Evolutionary conservation across 495 filamentous ascomycete genomes (phyloP).

Genomic region (Trichocladium uniseriatum): DNA sequence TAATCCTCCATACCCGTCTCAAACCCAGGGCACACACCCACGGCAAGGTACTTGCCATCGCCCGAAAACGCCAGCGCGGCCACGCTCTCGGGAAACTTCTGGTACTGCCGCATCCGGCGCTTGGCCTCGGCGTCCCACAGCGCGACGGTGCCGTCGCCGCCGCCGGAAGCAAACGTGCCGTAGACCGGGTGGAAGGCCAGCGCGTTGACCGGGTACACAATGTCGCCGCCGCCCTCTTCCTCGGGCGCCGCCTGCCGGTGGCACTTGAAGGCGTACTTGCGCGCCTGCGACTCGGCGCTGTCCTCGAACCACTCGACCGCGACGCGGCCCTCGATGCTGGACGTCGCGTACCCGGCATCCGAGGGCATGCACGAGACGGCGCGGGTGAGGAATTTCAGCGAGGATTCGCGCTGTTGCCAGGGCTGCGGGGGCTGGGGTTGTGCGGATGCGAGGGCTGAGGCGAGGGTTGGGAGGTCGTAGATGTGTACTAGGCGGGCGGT

Average conservation of each 20-base stretch:
- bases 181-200: slow-evolving; percentile 84
- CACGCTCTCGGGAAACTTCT: slow-evolving; percentile 68
- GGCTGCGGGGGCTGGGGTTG: slow-evolving; percentile 43
- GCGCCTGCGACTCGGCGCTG: slow-evolving; percentile 66
- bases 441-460: slow-evolving; percentile 43
- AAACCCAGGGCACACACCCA: slow-evolving; percentile 82
- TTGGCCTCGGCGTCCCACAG: slow-evolving; percentile 93
- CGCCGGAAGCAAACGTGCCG: slow-evolving; percentile 87
- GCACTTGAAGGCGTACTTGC: slow-evolving; percentile 98
- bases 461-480: slow-evolving; percentile 72
- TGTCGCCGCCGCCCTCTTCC: slow-evolving; percentile 57
- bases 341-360: slow-evolving; percentile 81
- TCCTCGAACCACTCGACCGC: slow-evolving; percentile 98
- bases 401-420: slow-evolving; percentile 84
- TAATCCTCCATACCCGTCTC: slow-evolving; percentile 82
- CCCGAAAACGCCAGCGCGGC: slow-evolving; percentile 64
- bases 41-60: slow-evolving; percentile 74
- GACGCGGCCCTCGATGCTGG: slow-evolving; percentile 83
- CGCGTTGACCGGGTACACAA: slow-evolving; percentile 93
- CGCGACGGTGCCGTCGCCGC: slow-evolving; percentile 89
- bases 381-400: slow-evolving; percentile 90
- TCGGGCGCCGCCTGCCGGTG: slow-evolving; percentile 58
- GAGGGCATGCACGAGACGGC: slow-evolving; percentile 95
- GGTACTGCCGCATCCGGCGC: slow-evolving; percentile 83
- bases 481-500: slow-evolving; percentile 83